Base-by-base conservation (phyloP, 164 flowering plant genomes). In the Umbilicus rupestris region DNA sequence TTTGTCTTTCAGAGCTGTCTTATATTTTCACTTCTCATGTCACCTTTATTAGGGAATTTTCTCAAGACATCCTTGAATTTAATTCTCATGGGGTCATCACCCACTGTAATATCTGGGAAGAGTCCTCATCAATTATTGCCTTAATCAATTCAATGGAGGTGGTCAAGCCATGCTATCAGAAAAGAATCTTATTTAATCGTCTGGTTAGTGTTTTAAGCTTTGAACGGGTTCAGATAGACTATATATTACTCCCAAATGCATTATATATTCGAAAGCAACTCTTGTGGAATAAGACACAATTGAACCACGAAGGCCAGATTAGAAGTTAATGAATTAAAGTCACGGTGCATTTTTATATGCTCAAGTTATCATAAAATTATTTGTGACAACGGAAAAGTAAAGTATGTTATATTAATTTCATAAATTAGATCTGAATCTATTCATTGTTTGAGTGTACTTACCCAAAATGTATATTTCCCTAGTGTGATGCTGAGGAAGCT, bases 21-120 rank as follows among this genome's bases (percentile, higher is more conserved):
- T 28, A 47, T 11, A 47, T 26, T 55, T 28, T 55, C 44, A 7
- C 24, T 29, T 12, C 5, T 52, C 29, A 28, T 7, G 19, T 11
- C 33, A 12, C 19, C 22, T 55, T 70, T 76, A 68, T 19, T 64
- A 90, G 98, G 82, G 70, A 66, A 42, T 67, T 69, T 35, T 59
- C 67, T 60, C 78, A 63, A 68, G 85, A 82, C 64, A 79, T 79
- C 66, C 80, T 81, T 14, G 70, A 78, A 67, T 45, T 87, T 55
- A 63, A 35, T 62, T 74, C 81, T 37, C 46, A 68, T 35, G 84
- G 73, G 22, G 75, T 75, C 20, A 64, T 72, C 65, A 20, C 83
- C 58, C 82, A 85, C 63, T 78, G 82, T 68, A 82, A 83, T 60
- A 66, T 80, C 46, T 79, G 85, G 83, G 86, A 83, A 65, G 85